Conservation (phyloP, 1,284 basidiomycete species). For the Fomitopsis betulina region DNA sequence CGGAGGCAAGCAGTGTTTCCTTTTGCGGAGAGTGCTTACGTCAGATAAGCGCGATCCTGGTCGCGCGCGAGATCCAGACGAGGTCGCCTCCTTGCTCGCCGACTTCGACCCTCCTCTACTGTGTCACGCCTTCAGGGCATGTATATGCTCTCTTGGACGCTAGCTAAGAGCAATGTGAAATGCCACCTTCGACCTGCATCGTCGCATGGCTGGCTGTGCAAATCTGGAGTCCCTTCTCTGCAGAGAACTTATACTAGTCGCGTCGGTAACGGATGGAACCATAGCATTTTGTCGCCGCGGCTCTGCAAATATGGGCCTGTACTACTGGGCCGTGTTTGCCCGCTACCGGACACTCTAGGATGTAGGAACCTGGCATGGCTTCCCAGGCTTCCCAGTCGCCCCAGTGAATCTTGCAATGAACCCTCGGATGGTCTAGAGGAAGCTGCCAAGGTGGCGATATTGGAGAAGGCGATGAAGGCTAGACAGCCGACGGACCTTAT, state of each 20-base stretch:
- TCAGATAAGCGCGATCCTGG: conserved; percentile 6
- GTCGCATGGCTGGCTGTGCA: conserved; percentile 7
- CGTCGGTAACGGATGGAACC: conserved; percentile 2
- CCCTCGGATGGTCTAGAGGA: conserved; percentile 58
- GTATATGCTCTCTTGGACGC: conserved; percentile 38
- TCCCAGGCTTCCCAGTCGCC: conserved; percentile 17
- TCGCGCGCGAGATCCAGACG: neutral
- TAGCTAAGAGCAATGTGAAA: conserved; percentile 42
- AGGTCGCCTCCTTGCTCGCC: conserved; percentile 7
- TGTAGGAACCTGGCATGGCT: conserved; percentile 22
- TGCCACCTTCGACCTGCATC: conserved; percentile 15
- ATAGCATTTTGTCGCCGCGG: neutral
- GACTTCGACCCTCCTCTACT: conserved; percentile 5
- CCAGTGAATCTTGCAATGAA: conserved; percentile 17
- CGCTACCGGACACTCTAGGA: neutral
- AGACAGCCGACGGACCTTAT: conserved; percentile 77
- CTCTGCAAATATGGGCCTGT: neutral
- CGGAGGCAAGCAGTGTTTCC: neutral
- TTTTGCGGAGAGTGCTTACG: neutral
- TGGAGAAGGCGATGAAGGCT: conserved; percentile 79
- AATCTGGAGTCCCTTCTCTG: conserved; percentile 6
- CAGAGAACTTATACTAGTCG: conserved; percentile 16
- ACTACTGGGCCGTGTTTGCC: neutral
- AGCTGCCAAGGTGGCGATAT: conserved; percentile 60
- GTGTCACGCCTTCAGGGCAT: conserved; percentile 33